Evolutionary conservation across 768 basidiomycete species (phyloP).

Genomic region (Leccinum ochraceum): DNA sequence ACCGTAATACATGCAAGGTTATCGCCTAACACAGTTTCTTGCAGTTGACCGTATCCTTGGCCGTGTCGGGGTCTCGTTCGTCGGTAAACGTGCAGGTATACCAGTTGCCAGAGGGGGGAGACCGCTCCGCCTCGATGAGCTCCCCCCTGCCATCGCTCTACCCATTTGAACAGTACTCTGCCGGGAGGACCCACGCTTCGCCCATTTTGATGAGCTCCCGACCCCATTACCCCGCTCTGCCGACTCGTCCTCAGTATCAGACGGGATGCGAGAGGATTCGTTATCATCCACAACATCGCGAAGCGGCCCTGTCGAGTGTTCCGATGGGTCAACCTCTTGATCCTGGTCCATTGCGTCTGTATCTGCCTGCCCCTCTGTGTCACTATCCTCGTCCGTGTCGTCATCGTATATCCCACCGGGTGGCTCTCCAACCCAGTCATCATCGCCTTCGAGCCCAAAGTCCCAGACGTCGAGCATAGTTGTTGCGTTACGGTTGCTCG

Average conservation of each 20-base stretch:
- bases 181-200: conserved; percentile 25
- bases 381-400: conserved; percentile 46
- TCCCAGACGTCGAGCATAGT: conserved; percentile 91
- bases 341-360: conserved; percentile 76
- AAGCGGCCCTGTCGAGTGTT: conserved; percentile 27
- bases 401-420: conserved; percentile 76
- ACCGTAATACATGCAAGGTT: conserved; percentile 10
- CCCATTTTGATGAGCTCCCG: conserved; percentile 34
- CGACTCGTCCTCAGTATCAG: conserved; percentile 34
- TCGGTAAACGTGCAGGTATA: conserved; percentile 38
- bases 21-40: conserved; percentile 42
- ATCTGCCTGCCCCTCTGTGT: conserved; percentile 56
- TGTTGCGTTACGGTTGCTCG: conserved; percentile 76
- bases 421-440: conserved; percentile 84
- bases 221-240: conserved; percentile 33
- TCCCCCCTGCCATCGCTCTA: conserved; percentile 22
- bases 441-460: conserved; percentile 72
- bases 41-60: conserved; percentile 50
- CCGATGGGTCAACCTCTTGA: conserved; percentile 39
- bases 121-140: conserved; percentile 29
- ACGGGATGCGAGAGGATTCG: conserved; percentile 26
- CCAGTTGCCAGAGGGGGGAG: conserved; percentile 28
- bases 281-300: conserved; percentile 31
- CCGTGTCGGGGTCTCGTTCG: conserved; percentile 62
- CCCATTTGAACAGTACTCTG: conserved; percentile 16